These are phyloP conservation scores for Phytopythium litorale DNA, from an alignment of 352 stramenopile species.

Conservation along the genomic window DNA sequence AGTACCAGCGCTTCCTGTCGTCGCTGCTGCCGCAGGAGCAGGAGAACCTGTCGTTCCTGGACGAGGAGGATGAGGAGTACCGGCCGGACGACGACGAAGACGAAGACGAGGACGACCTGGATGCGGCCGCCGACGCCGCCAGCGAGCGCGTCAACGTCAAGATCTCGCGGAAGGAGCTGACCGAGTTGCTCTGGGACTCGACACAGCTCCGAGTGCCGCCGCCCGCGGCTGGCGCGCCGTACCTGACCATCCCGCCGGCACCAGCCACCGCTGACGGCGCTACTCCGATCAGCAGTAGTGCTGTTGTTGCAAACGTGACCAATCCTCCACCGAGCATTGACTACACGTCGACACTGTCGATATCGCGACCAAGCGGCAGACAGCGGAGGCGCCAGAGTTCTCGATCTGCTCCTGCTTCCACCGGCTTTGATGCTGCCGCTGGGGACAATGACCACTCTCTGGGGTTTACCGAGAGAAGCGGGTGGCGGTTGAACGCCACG, in stretches of 20 bases:
- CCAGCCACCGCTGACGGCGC: neutral
- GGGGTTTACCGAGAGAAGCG: neutral
- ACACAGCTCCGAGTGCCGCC: constrained; percentile 53
- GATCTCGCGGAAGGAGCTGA: constrained; percentile 83
- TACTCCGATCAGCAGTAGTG: neutral
- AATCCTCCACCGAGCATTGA: neutral
- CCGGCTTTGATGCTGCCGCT: neutral
- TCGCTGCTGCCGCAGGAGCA: constrained; percentile 72
- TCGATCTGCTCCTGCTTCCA: neutral
- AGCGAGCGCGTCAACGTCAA: constrained; percentile 23
- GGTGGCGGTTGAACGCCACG: neutral
- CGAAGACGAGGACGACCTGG: constrained; percentile 60
- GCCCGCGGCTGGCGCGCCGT: constrained; percentile 4
- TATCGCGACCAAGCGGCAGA: neutral
- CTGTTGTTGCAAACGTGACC: neutral
- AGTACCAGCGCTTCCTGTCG: constrained; percentile 83
- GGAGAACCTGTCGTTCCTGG: constrained; percentile 73
- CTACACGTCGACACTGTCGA: neutral
- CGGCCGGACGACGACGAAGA: constrained; percentile 67
- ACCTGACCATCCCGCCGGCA: constrained; percentile 4
- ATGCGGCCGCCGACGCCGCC: constrained; percentile 12
- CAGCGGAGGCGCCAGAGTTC: neutral
- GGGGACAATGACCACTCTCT: neutral
- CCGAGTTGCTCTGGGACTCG: constrained; percentile 78
- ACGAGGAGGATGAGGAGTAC: constrained; percentile 86